Percentiles rank a stretch among this genome's conserved stretches.
These are phyloP conservation scores for Pseudocercospora musae DNA, from an alignment of 2,329 filamentous ascomycete genomes.

Conservation along the genomic window DNA sequence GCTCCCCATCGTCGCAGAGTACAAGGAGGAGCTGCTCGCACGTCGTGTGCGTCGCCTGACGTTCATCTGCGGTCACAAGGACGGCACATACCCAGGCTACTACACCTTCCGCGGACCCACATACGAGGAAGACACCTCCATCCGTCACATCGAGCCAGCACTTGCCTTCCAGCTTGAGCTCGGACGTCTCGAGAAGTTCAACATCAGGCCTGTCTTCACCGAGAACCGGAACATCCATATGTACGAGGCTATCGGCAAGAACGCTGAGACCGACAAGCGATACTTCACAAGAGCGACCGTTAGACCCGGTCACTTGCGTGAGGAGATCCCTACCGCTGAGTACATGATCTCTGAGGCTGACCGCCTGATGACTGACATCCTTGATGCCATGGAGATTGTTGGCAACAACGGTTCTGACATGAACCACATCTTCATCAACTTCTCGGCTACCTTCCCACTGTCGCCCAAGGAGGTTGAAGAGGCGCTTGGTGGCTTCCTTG, in stretches of 20 bases:
- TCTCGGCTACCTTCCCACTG: slow-evolving; percentile 92
- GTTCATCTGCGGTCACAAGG: slow-evolving; percentile 92
- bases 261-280: slow-evolving; percentile 91
- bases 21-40: slow-evolving; percentile 77
- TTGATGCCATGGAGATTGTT: slow-evolving; percentile 96
- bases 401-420: slow-evolving; percentile 99
- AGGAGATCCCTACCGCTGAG: slow-evolving; percentile 97
- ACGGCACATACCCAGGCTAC: slow-evolving; percentile 93
- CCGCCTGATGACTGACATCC: slow-evolving; percentile 93
- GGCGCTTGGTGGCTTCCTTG: slow-evolving; percentile 89
- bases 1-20: slow-evolving; percentile 68
- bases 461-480: slow-evolving; percentile 86
- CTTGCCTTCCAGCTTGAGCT: slow-evolving; percentile 98
- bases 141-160: slow-evolving; percentile 94
- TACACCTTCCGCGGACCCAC: slow-evolving; percentile 94
- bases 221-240: slow-evolving; percentile 99
- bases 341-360: slow-evolving; percentile 98
- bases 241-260: slow-evolving; percentile 94
- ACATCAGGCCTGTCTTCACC: slow-evolving; percentile 96
- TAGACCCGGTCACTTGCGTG: slow-evolving; percentile 85
- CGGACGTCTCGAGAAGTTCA: slow-evolving; percentile 89
- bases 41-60: slow-evolving; percentile 85
- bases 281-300: slow-evolving; percentile 98
- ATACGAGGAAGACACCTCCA: slow-evolving; percentile 89
- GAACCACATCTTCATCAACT: slow-evolving; percentile 99